Base-by-base conservation (phyloP, 257 asterid genomes). In the Catharanthus roseus region DNA sequence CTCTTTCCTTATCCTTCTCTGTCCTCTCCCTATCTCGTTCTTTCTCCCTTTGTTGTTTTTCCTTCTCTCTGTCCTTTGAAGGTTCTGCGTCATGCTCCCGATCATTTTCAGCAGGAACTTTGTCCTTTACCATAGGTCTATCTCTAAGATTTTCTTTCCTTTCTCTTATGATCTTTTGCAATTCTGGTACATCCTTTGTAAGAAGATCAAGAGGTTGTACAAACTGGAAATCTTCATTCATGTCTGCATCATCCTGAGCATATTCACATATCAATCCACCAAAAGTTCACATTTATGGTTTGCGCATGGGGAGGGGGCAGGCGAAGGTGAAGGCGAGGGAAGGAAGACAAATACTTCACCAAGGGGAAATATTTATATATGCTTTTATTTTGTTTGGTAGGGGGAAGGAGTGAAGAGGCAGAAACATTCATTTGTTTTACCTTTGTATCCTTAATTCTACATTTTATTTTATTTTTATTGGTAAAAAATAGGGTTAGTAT, bases 161-260 rank as follows among this genome's bases (percentile, higher is more conserved):
- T 81, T 85, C 98, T 79, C 85, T 93, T 66, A 93, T 77, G 51
- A 93, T 84, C 80, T 82, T 89, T 66, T 82, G 96, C 57, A 93
- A 87, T 79, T 93, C 98, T 64, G 76, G 70, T 24, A 85, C 95
- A 69, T 90, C 90, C 80, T 93, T 93, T 29, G 98, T 90, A 61
- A 93, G 90, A 75, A 93, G 92, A 79, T 93, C 98, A 80, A 90
- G 80, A 74, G 98, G 96, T 74, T 88, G 86, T 62, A 93, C 77
- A 78, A 90, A 86, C 84, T 86, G 96, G 76, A 93, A 93, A 81
- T 90, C 97, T 70, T 87, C 97, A 64, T 90, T 96, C 58, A 80
- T 70, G 65, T 87, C 95, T 69, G 86, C 79, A 81, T 90, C 93
- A 62, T 85, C 95, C 98, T 93, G 91, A 74, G 78, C 23, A 82